phyloP scores from a whole-genome alignment of 2,329 filamentous ascomycete species.

The Verticillium longisporum region DNA sequence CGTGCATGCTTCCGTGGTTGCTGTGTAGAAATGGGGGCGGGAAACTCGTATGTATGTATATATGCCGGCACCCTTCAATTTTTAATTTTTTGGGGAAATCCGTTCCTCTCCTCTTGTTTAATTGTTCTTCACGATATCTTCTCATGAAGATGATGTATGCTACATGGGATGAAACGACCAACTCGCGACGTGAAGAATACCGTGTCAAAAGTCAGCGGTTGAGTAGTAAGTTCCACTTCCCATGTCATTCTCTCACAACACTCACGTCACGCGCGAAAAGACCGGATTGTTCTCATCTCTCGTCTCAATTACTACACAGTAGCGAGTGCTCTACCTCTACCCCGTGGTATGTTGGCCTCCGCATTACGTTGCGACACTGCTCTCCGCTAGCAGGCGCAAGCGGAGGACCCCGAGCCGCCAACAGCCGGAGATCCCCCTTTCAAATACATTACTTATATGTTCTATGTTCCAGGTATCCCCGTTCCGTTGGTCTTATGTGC shows the following conservation, averaged over 20 bases:
- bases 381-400: conserved; percentile 3
- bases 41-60: too few relatives aligned
- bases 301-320: conserved; percentile 5
- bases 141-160: too few relatives aligned
- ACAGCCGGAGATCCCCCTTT: not conserved
- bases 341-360: conserved; percentile 7
- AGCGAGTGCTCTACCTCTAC: conserved; percentile 14
- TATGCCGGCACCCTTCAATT: too few relatives aligned
- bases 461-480: conserved; percentile 7
- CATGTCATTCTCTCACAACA: too few relatives aligned
- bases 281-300: not conserved
- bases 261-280: not conserved
- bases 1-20: not conserved
- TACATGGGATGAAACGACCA: too few relatives aligned
- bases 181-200: too few relatives aligned
- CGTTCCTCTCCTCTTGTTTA: too few relatives aligned
- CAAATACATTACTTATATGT: conserved; percentile 11
- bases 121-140: too few relatives aligned
- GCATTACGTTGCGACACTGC: conserved; percentile 2
- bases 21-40: not conserved
- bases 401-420: not conserved
- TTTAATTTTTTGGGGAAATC: too few relatives aligned
- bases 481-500: conserved; percentile 5
- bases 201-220: too few relatives aligned
- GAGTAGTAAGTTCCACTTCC: too few relatives aligned